Conservation (phyloP, 2,329 filamentous ascomycete species). For the Xylariaceae sp. region DNA sequence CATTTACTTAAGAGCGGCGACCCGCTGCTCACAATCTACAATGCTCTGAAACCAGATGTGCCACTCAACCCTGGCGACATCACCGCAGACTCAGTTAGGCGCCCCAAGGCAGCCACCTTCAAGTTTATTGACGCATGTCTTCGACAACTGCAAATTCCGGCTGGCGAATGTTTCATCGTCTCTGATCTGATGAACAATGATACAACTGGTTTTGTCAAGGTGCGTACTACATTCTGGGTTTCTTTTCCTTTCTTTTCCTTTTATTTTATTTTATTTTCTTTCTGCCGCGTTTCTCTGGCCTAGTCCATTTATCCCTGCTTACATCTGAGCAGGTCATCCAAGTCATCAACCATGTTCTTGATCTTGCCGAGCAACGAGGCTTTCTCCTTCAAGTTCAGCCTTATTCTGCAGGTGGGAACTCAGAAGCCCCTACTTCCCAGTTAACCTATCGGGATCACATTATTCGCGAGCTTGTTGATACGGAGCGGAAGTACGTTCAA, state of each 20-base stretch:
- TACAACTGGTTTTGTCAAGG: constrained; percentile 96
- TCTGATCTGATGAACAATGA: constrained; percentile 88
- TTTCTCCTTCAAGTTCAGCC: constrained; percentile 60
- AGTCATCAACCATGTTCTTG: constrained; percentile 87
- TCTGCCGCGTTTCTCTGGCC: not conserved
- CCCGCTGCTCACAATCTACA: constrained; percentile 84
- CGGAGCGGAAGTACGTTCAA: constrained; percentile 95
- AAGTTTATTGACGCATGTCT: constrained; percentile 89
- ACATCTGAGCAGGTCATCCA: constrained; percentile 63
- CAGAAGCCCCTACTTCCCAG: constrained; percentile 55
- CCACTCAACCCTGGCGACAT: constrained; percentile 61
- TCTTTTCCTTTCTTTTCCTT: not conserved
- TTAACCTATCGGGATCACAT: constrained; percentile 79
- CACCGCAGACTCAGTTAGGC: constrained; percentile 60
- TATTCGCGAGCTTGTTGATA: constrained; percentile 85
- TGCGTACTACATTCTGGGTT: constrained; percentile 32
- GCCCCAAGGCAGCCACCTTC: constrained; percentile 81
- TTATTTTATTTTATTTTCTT: not conserved
- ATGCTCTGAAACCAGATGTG: constrained; percentile 67
- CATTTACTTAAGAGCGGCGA: constrained; percentile 76
- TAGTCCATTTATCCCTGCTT: constrained; percentile 4
- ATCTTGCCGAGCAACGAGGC: constrained; percentile 74
- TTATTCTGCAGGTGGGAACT: constrained; percentile 49
- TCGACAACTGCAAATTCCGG: constrained; percentile 70
- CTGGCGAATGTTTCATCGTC: constrained; percentile 84